These are phyloP conservation scores for Emydomyces testavorans DNA, from an alignment of 2,329 filamentous ascomycete genomes.

Conservation along the genomic window DNA sequence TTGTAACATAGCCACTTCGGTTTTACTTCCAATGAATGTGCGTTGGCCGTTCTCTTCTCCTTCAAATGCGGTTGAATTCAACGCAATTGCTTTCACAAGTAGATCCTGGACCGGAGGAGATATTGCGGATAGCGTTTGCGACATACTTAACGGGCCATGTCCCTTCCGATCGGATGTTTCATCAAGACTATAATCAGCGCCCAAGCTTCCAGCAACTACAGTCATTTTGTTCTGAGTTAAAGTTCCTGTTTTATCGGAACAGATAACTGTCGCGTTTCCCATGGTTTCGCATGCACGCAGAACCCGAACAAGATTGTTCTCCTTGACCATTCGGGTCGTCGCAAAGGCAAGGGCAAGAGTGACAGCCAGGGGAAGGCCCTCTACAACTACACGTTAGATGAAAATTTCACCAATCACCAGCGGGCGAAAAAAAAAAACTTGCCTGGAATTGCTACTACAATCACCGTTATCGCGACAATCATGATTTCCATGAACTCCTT, in stretches of 20 bases:
- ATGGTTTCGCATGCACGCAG: constrained; percentile 70
- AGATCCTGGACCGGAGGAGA: constrained; percentile 27
- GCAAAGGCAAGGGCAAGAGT: constrained; percentile 66
- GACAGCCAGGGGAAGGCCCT: constrained; percentile 66
- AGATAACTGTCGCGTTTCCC: constrained; percentile 69
- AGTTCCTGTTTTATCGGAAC: constrained; percentile 69
- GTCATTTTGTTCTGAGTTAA: constrained; percentile 66
- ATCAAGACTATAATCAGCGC: constrained; percentile 47
- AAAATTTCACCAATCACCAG: neutral
- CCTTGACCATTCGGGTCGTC: constrained; percentile 63
- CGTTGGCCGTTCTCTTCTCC: constrained; percentile 55
- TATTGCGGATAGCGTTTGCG: constrained; percentile 25
- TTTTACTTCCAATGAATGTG: constrained; percentile 64
- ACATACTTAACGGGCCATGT: constrained; percentile 18
- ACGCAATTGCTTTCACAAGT: constrained; percentile 33
- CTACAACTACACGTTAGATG: constrained; percentile 24
- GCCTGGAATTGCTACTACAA: constrained; percentile 63
- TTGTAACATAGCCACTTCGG: constrained; percentile 61
- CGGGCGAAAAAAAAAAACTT: constrained; percentile 12
- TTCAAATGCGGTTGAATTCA: constrained; percentile 62
- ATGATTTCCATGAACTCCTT: constrained; percentile 66
- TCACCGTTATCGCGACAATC: constrained; percentile 67
- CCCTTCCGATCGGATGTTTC: constrained; percentile 23
- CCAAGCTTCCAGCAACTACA: constrained; percentile 60
- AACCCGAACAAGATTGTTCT: constrained; percentile 66